phyloP scores from a whole-genome alignment of 2,329 filamentous ascomycete species.

The Spiromastix sp. region DNA sequence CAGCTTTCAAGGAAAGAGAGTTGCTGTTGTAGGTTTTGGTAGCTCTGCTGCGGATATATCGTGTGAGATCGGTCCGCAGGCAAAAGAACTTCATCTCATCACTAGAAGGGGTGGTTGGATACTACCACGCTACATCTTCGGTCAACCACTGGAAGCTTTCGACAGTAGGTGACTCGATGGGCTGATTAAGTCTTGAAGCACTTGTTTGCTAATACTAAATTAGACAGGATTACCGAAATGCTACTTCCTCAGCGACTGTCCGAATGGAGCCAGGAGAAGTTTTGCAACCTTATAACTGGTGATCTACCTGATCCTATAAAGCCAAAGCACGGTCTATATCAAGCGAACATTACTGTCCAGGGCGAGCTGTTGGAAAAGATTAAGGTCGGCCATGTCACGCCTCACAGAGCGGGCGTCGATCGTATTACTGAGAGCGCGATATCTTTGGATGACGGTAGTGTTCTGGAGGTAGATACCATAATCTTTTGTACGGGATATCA shows the following conservation, averaged over 20 bases:
- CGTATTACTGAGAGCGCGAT: constrained; percentile 20
- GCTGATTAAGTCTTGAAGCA: no score
- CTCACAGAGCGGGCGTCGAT: constrained; percentile 23
- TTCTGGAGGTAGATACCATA: constrained; percentile 23
- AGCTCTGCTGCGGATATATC: constrained; percentile 31
- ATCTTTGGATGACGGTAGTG: constrained; percentile 18
- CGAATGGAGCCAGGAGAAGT: constrained; percentile 21
- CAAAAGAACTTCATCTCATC: constrained; percentile 27
- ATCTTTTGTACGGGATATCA: constrained; percentile 27
- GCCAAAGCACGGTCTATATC: constrained; percentile 25
- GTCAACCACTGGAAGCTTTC: constrained; percentile 26
- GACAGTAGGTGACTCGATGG: constrained; percentile 23
- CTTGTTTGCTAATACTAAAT: no score
- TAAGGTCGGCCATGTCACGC: constrained; percentile 19
- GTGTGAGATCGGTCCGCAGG: constrained; percentile 25
- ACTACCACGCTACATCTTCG: constrained; percentile 28
- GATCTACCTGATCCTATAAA: constrained; percentile 20
- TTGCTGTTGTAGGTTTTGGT: constrained; percentile 29
- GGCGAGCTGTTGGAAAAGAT: constrained; percentile 26
- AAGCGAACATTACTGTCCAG: constrained; percentile 26
- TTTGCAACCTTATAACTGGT: constrained; percentile 23
- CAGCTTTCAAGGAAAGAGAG: constrained; percentile 26
- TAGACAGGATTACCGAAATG: constrained; percentile 11
- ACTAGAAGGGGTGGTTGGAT: constrained; percentile 30
- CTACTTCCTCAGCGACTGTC: constrained; percentile 13